Evolutionary conservation across 495 filamentous ascomycete genomes (phyloP).

Genomic region (Filosporella fistucella): DNA sequence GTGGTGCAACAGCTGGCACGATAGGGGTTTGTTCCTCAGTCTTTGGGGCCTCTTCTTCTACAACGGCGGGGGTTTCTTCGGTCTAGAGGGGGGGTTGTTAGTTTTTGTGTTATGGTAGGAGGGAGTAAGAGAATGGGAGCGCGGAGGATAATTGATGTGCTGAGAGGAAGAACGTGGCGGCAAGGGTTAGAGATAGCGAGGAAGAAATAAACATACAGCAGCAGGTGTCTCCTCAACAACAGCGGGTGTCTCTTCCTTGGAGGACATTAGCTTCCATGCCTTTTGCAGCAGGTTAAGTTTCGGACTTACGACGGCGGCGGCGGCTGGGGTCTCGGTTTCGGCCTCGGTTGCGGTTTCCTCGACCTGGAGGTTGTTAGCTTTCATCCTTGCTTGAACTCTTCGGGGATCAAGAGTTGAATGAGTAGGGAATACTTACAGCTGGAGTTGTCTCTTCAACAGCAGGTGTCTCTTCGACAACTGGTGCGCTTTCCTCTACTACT

Average conservation of each 20-base stretch:
- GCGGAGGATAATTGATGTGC: too few relatives aligned
- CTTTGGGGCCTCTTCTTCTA: too few relatives aligned
- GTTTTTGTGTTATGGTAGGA: too few relatives aligned
- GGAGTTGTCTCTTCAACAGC: neutral
- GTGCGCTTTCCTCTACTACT: too few relatives aligned
- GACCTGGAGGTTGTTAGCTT: neutral
- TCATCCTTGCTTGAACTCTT: neutral
- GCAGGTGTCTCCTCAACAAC: neutral
- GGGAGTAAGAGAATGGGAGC: too few relatives aligned
- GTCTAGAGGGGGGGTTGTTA: neutral
- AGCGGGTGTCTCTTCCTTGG: neutral
- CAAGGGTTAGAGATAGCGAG: too few relatives aligned
- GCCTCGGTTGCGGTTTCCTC: neutral
- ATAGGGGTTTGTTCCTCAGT: too few relatives aligned
- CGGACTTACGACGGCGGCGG: neutral
- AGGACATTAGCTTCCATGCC: too few relatives aligned
- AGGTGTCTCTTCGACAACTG: neutral
- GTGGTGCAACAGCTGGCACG: too few relatives aligned
- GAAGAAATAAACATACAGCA: neutral
- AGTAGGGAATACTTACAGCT: neutral
- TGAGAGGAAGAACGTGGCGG: too few relatives aligned
- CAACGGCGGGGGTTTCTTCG: too few relatives aligned
- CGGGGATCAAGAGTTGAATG: neutral
- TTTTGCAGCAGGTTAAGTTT: too few relatives aligned
- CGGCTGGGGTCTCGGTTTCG: neutral